A percentile compares a stretch with the other conserved stretches of the same genome.
Conservation (phyloP, 306 rosid species). For the Cicer arietinum region DNA sequence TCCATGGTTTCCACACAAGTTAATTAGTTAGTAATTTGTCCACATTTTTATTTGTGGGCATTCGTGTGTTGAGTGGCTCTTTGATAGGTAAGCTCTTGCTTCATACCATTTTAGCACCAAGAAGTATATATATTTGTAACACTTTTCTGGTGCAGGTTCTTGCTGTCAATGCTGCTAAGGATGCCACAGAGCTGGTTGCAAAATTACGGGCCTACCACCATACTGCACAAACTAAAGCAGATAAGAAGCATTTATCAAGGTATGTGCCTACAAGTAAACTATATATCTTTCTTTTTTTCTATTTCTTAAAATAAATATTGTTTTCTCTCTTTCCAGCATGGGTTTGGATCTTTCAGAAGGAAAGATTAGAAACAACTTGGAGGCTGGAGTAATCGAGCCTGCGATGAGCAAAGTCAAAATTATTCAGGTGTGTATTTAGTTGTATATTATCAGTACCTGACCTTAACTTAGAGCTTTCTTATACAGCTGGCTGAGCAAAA, state of each 20-base stretch:
- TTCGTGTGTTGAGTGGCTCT: not conserved
- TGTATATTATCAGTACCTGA: not conserved
- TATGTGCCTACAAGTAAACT: conserved; percentile 43
- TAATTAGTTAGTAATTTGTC: not conserved
- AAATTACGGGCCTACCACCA: conserved; percentile 88
- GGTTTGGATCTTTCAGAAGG: conserved; percentile 92
- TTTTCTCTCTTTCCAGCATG: conserved; percentile 59
- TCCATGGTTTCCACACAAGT: not conserved
- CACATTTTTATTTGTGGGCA: not conserved
- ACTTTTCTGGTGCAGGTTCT: conserved; percentile 68
- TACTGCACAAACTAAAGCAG: conserved; percentile 87
- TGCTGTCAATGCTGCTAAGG: conserved; percentile 98
- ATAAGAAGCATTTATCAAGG: conserved; percentile 89
- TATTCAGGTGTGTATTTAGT: conserved; percentile 67
- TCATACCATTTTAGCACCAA: conserved; percentile 1
- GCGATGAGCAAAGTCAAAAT: conserved; percentile 99
- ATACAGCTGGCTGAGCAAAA: not conserved
- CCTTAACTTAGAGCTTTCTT: conserved; percentile 8
- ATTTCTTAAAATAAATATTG: conserved; percentile 1
- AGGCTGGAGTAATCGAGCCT: conserved; percentile 99
- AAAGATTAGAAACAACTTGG: conserved; percentile 79
- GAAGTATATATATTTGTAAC: conserved; percentile 18
- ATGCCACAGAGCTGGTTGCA: conserved; percentile 92
- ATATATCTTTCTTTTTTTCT: conserved; percentile 3
- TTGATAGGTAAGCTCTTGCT: not conserved